phyloP scores from a whole-genome alignment of 2,329 filamentous ascomycete genomes.

The Colletotrichum tamarilloi region DNA sequence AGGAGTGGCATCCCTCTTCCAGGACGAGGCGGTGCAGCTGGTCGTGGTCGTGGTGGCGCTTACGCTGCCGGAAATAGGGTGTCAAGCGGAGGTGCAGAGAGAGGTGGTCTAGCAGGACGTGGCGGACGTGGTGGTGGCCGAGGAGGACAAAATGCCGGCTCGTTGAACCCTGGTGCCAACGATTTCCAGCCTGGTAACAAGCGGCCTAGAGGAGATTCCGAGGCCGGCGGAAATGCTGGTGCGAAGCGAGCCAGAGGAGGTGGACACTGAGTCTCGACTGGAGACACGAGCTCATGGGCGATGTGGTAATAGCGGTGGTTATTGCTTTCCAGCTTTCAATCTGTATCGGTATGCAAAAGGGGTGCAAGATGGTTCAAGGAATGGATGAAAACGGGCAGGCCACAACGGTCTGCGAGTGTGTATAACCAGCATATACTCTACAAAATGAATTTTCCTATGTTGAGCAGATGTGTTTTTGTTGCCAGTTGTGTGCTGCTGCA shows the following conservation, averaged over 20 bases:
- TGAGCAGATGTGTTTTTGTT: neutral
- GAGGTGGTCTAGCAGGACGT: conserved; percentile 44
- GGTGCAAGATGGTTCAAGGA: neutral
- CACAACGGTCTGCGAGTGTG: conserved; percentile 7
- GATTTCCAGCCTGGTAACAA: conserved; percentile 71
- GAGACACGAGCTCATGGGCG: neutral
- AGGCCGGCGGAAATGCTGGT: conserved; percentile 50
- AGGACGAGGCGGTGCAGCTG: conserved; percentile 48
- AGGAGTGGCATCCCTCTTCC: conserved; percentile 53
- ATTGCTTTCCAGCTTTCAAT: conserved; percentile 3
- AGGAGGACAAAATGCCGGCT: conserved; percentile 49
- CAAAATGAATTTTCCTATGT: conserved; percentile 30
- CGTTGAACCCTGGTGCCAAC: conserved; percentile 61
- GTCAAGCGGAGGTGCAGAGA: conserved; percentile 46
- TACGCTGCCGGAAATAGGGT: conserved; percentile 51
- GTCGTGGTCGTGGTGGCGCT: conserved; percentile 51
- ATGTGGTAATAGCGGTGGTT: conserved; percentile 8
- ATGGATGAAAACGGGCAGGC: conserved; percentile 9
- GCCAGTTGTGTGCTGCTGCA: neutral
- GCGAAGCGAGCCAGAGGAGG: conserved; percentile 56
- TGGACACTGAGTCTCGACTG: conserved; percentile 41
- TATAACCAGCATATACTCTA: conserved; percentile 30
- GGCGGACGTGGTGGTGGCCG: conserved; percentile 54
- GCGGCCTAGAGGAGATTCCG: conserved; percentile 65
- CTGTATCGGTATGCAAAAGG: conserved; percentile 28